A percentile compares a stretch with the other conserved stretches of the same genome.
Conservation (phyloP, 148 eudicot species). For the Nyssa sinensis region DNA sequence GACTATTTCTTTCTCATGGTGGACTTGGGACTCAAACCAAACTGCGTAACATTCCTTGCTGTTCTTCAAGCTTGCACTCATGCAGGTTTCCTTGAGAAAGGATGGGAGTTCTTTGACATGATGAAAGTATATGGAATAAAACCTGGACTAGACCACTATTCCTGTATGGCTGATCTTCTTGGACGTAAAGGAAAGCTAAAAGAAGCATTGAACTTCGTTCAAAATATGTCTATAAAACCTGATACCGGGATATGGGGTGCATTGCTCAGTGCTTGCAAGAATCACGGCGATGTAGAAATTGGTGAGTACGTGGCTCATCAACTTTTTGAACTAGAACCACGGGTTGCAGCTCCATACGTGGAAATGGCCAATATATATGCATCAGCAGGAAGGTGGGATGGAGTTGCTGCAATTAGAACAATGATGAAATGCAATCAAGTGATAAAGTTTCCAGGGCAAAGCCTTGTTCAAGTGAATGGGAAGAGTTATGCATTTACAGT, state of each 20-base stretch:
- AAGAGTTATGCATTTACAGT: slow-evolving; percentile 53
- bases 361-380: slow-evolving; percentile 78
- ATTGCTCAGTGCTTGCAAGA: slow-evolving; percentile 63
- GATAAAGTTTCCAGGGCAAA: slow-evolving; percentile 56
- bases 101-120: slow-evolving; percentile 48
- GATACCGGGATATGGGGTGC: slow-evolving; percentile 70
- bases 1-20: slow-evolving; percentile 41
- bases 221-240: slow-evolving; percentile 45
- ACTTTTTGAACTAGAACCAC: slow-evolving; percentile 46
- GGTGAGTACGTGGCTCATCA: slow-evolving; percentile 46
- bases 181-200: slow-evolving; percentile 62
- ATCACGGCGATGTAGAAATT: slow-evolving; percentile 46
- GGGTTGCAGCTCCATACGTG: slow-evolving; percentile 57
- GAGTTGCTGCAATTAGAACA: slow-evolving; percentile 43
- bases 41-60: slow-evolving; percentile 59
- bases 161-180: slow-evolving; percentile 69
- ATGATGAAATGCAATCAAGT: slow-evolving; percentile 58
- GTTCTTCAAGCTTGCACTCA: slow-evolving; percentile 73
- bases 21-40: slow-evolving; percentile 46
- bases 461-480: slow-evolving; percentile 51
- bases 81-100: slow-evolving; percentile 58
- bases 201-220: slow-evolving; percentile 51
- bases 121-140: slow-evolving; percentile 44
- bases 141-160: slow-evolving; percentile 58
- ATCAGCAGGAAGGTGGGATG: slow-evolving; percentile 53